Percentiles rank a stretch among this genome's conserved stretches.
phyloP scores from a whole-genome alignment of 2,329 filamentous ascomycete genomes.

The Neonectria sp. region DNA sequence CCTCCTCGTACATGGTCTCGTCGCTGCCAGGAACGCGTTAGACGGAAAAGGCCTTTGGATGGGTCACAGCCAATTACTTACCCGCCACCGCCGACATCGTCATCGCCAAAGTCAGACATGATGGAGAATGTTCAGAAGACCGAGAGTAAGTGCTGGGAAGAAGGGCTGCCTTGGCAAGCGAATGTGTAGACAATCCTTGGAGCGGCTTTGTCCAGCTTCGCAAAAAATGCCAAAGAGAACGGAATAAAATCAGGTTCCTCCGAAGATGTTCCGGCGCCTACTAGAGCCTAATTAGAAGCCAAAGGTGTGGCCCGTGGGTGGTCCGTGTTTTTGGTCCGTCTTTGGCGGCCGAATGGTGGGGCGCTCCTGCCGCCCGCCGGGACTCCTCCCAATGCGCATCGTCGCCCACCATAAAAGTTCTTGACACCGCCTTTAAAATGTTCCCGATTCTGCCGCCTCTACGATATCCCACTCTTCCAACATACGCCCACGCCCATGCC shows the following conservation, averaged over 20 bases:
- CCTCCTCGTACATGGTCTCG: conserved; percentile 81
- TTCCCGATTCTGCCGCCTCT: conserved; percentile 51
- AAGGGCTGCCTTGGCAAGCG: conserved; percentile 31
- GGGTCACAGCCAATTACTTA: conserved; percentile 55
- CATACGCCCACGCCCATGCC: conserved; percentile 2
- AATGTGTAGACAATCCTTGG: conserved; percentile 38
- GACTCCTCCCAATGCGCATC: conserved; percentile 34
- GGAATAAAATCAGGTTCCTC: conserved; percentile 48
- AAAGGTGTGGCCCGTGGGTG: not conserved
- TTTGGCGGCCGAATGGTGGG: conserved; percentile 3
- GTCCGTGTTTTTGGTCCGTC: conserved; percentile 2
- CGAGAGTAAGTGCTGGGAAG: conserved; percentile 9
- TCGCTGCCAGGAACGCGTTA: conserved; percentile 65
- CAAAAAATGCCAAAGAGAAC: conserved; percentile 49
- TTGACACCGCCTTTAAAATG: conserved; percentile 53
- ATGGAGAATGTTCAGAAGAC: conserved; percentile 34
- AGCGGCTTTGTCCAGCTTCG: conserved; percentile 40
- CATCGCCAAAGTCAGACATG: conserved; percentile 84
- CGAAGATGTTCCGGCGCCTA: conserved; percentile 50
- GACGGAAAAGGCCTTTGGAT: conserved; percentile 12
- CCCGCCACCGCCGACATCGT: conserved; percentile 72
- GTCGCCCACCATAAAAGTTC: conserved; percentile 51
- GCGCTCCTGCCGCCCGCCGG: conserved; percentile 26
- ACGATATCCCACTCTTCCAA: conserved; percentile 28
- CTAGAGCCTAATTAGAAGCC: too few relatives aligned